Evolutionary conservation across 208 protist genomes (phyloP).

Genomic region (Trypanosoma avium): DNA sequence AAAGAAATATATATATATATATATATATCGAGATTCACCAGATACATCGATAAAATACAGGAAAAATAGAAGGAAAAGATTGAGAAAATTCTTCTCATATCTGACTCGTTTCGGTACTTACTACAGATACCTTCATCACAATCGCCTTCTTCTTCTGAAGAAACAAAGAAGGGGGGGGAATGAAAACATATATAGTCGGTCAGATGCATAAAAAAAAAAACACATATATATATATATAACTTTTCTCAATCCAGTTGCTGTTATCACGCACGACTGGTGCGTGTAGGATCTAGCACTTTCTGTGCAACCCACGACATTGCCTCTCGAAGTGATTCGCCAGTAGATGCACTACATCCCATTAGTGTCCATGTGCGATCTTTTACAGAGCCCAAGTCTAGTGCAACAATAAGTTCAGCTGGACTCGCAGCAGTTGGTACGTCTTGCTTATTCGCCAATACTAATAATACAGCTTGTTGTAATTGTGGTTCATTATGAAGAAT

Average conservation of each 20-base stretch:
- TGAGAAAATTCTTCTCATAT: no score
- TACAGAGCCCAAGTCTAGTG: constrained; percentile 86
- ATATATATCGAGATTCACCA: no score
- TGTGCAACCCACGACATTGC: constrained; percentile 93
- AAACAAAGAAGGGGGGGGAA: no score
- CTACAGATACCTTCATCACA: no score
- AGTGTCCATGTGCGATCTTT: constrained; percentile 93
- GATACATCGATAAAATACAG: no score
- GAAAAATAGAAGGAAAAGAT: no score
- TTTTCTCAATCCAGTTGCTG: neutral
- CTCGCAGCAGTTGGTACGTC: constrained; percentile 87
- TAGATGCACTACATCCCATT: constrained; percentile 93
- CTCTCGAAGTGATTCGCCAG: constrained; percentile 87
- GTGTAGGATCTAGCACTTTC: constrained; percentile 33
- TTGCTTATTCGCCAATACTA: constrained; percentile 97
- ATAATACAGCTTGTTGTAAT: constrained; percentile 79
- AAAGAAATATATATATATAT: no score
- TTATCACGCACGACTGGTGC: neutral
- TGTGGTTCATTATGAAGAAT: constrained; percentile 85
- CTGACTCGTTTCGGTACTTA: no score
- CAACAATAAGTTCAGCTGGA: constrained; percentile 81
- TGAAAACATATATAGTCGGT: constrained; percentile 1
- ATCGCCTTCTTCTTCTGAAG: no score
- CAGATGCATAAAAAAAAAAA: constrained; percentile 10
- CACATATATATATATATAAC: constrained; percentile 7